Percentiles rank a stretch among this genome's conserved stretches.
These are phyloP conservation scores for Colletotrichum brevisporum DNA, from an alignment of 2,329 filamentous ascomycete genomes.

Conservation along the genomic window DNA sequence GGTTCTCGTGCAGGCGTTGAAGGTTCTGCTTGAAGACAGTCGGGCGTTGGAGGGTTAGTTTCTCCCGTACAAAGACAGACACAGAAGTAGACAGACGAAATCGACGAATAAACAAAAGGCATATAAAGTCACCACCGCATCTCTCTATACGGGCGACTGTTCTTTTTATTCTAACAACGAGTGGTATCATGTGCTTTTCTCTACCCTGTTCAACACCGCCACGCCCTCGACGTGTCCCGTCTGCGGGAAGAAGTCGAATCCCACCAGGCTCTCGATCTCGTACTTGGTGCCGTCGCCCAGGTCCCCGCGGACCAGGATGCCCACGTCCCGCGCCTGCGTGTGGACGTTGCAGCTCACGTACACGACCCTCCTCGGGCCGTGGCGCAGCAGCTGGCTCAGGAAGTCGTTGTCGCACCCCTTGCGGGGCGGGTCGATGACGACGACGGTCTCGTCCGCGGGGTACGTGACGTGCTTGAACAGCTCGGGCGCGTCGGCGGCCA, in stretches of 20 bases:
- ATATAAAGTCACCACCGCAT: neutral
- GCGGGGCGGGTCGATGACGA: constrained; percentile 96
- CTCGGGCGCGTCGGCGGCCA: constrained; percentile 87
- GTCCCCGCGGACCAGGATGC: constrained; percentile 82
- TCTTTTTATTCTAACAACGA: constrained; percentile 3
- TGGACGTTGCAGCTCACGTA: constrained; percentile 99
- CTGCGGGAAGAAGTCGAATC: constrained; percentile 98
- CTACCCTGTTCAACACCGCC: constrained; percentile 73
- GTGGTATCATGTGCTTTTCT: constrained; percentile 45
- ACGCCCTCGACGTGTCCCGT: constrained; percentile 79
- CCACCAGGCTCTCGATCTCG: constrained; percentile 89
- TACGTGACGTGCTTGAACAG: constrained; percentile 85
- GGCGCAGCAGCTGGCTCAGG: constrained; percentile 82
- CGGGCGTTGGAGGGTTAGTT: constrained; percentile 32
- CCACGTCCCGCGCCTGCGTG: constrained; percentile 94
- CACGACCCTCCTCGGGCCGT: constrained; percentile 83
- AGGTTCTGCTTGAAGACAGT: constrained; percentile 69
- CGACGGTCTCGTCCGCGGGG: constrained; percentile 84
- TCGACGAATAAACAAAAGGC: constrained; percentile 13
- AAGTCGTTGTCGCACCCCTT: constrained; percentile 95
- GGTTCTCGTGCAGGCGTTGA: constrained; percentile 79
- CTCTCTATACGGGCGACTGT: neutral
- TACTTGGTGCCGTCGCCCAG: constrained; percentile 65
- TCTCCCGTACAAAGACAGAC: constrained; percentile 20
- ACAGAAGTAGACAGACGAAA: constrained; percentile 32